Evolutionary conservation across 1,139 yeast genomes (phyloP).

Genomic region (Magnusiomyces starmeri): DNA sequence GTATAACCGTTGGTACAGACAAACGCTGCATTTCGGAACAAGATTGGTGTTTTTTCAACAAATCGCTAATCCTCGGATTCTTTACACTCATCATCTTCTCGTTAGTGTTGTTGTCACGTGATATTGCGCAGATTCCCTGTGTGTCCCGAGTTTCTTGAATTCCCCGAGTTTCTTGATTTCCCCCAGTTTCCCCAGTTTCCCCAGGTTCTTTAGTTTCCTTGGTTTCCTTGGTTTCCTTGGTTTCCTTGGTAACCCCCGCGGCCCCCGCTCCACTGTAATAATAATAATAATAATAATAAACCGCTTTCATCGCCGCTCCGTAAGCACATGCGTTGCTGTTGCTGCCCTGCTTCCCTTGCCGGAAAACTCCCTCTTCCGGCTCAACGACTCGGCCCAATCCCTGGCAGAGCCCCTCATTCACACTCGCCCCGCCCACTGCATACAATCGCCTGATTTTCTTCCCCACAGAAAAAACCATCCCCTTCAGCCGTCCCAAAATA

Average conservation of each 20-base stretch:
- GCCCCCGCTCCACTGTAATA: neutral
- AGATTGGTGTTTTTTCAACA: neutral
- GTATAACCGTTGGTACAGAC: neutral
- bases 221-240: neutral
- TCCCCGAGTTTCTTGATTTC: neutral
- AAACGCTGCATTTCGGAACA: neutral
- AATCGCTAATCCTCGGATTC: neutral
- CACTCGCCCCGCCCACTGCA: conserved; percentile 85
- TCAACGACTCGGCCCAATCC: conserved; percentile 70
- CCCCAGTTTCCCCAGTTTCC: neutral
- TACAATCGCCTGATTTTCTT: conserved; percentile 60
- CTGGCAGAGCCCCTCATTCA: conserved; percentile 56
- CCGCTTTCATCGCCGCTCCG: conserved; percentile 89
- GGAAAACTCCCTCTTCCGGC: conserved; percentile 52
- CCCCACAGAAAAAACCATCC: conserved; percentile 14
- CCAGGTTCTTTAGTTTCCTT: neutral
- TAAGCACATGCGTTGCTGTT: conserved; percentile 91
- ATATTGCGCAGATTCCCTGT: neutral
- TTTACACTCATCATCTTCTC: neutral
- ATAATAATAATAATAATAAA: conserved; percentile 40
- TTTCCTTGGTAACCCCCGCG: neutral
- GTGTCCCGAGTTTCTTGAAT: neutral
- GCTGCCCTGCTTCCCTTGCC: conserved; percentile 47
- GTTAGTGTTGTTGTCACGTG: neutral
- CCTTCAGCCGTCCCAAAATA: conserved; percentile 66